Conservation (phyloP, 148 eudicot genomes). For the Drosera capensis region DNA sequence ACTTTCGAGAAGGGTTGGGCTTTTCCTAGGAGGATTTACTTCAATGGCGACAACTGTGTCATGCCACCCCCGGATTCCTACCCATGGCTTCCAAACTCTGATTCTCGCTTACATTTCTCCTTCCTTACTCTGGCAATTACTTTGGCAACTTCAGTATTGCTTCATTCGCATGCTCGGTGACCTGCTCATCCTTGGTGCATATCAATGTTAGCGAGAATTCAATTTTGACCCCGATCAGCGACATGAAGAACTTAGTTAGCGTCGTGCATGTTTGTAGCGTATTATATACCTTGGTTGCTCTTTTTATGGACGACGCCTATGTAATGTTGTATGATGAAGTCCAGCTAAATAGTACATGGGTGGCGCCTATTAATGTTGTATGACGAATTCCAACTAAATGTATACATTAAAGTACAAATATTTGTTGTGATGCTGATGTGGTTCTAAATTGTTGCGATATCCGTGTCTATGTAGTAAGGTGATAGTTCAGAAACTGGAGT, state of each 20-base stretch:
- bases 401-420: too few relatives aligned
- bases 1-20: slow-evolving; percentile 60
- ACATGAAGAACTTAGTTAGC: neutral
- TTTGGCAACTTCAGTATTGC: slow-evolving; percentile 13
- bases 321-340: too few relatives aligned
- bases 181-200: neutral
- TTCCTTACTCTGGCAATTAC: slow-evolving; percentile 11
- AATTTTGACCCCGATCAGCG: neutral
- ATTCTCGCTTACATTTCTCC: slow-evolving; percentile 11
- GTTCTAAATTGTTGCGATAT: too few relatives aligned
- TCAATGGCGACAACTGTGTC: slow-evolving; percentile 54
- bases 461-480: too few relatives aligned
- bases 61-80: slow-evolving; percentile 68
- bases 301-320: too few relatives aligned
- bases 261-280: too few relatives aligned
- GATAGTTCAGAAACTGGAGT: too few relatives aligned
- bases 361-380: too few relatives aligned
- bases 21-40: slow-evolving; percentile 47
- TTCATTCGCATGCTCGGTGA: slow-evolving; percentile 5
- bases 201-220: neutral
- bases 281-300: too few relatives aligned
- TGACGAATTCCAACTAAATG: too few relatives aligned
- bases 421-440: too few relatives aligned
- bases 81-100: slow-evolving; percentile 47
- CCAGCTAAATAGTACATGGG: too few relatives aligned